These are phyloP conservation scores for Cadophora malorum DNA, from an alignment of 2,329 filamentous ascomycete genomes.

Conservation along the genomic window DNA sequence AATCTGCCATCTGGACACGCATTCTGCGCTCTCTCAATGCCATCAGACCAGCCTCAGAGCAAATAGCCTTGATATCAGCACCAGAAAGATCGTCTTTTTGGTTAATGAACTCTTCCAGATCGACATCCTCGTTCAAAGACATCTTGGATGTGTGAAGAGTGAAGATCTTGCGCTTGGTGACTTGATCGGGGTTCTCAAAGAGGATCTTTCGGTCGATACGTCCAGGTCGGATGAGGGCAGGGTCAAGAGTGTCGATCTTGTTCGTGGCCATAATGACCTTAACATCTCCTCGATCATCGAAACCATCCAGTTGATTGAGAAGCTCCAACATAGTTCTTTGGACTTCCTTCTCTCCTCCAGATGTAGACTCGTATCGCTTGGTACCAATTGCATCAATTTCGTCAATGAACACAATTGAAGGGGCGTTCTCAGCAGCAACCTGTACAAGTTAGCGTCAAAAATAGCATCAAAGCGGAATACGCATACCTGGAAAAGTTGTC, in stretches of 20 bases:
- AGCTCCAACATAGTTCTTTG: slow-evolving; percentile 99
- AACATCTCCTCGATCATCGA: slow-evolving; percentile 97
- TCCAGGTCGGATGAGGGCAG: slow-evolving; percentile 92
- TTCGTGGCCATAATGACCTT: slow-evolving; percentile 99
- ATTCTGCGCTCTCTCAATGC: slow-evolving; percentile 93
- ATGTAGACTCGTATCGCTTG: slow-evolving; percentile 97
- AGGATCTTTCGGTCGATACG: slow-evolving; percentile 98
- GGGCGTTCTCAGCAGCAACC: slow-evolving; percentile 93
- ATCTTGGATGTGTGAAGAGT: slow-evolving; percentile 98
- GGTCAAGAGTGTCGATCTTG: slow-evolving; percentile 98
- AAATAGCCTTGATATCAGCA: slow-evolving; percentile 98
- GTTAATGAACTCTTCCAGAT: slow-evolving; percentile 96
- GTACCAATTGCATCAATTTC: slow-evolving; percentile 99
- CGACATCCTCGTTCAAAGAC: slow-evolving; percentile 95
- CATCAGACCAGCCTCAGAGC: slow-evolving; percentile 94
- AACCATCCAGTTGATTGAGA: slow-evolving; percentile 97
- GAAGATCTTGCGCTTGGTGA: slow-evolving; percentile 98
- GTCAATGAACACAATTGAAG: slow-evolving; percentile 98
- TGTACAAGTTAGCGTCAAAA: slow-evolving; percentile 47
- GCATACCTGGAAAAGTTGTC: slow-evolving; percentile 87
- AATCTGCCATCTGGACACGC: slow-evolving; percentile 99
- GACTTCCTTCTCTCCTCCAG: slow-evolving; percentile 94
- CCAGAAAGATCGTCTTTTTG: slow-evolving; percentile 98
- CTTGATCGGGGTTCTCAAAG: slow-evolving; percentile 75
- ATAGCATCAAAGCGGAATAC: neutral